phyloP scores from a whole-genome alignment of 179 eudicot species.

The Pouteria campechiana region DNA sequence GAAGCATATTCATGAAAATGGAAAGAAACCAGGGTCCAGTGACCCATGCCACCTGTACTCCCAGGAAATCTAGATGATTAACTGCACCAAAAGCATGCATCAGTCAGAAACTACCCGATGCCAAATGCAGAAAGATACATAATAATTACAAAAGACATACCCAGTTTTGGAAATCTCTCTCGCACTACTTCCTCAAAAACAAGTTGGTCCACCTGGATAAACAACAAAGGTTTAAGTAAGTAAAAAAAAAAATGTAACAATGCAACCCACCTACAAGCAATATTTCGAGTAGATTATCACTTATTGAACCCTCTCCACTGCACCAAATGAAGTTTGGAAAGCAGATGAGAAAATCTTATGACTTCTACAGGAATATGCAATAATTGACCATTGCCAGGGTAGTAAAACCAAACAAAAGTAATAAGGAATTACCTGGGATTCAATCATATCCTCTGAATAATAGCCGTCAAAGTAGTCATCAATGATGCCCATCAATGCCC shows the following conservation, averaged over 20 bases:
- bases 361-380: too few species aligned
- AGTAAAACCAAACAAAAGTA: too few species aligned
- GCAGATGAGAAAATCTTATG: too few species aligned
- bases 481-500: conserved; percentile 85
- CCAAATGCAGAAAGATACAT: background rate
- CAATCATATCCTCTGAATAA: conserved; percentile 94
- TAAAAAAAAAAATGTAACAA: too few species aligned
- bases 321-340: too few species aligned
- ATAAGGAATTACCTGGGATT: conserved; percentile 61
- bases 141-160: conserved; percentile 30
- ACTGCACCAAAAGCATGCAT: conserved; percentile 35
- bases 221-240: conserved; percentile 2
- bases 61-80: conserved; percentile 95
- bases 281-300: too few species aligned
- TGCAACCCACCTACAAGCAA: too few species aligned
- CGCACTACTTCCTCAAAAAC: conserved; percentile 97
- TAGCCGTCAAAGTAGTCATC: conserved; percentile 98
- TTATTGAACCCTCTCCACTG: too few species aligned
- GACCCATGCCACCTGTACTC: conserved; percentile 97
- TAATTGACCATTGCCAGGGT: too few species aligned
- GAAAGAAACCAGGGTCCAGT: conserved; percentile 99
- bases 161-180: conserved; percentile 84
- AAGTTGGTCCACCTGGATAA: conserved; percentile 85
- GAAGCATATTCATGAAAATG: conserved; percentile 97
- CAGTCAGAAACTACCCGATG: background rate